These are phyloP conservation scores for Quercus lobata DNA, from an alignment of 331 rosid genomes.

Conservation along the genomic window DNA sequence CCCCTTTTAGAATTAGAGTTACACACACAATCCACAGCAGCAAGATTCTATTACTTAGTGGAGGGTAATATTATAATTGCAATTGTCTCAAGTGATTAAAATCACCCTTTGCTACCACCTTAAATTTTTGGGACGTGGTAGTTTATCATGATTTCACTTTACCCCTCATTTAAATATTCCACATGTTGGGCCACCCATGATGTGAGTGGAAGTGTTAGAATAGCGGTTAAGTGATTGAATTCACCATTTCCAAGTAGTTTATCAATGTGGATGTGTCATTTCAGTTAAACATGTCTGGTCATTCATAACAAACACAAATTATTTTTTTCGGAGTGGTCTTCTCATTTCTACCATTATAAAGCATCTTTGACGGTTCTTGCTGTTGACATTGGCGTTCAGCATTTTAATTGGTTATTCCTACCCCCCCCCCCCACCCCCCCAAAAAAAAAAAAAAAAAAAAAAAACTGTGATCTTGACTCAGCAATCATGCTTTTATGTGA, in stretches of 20 bases:
- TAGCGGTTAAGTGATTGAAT: too few relatives aligned
- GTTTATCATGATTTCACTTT: too few relatives aligned
- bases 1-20: neutral
- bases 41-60: neutral
- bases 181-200: too few relatives aligned
- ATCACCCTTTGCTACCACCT: too few relatives aligned
- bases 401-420: neutral
- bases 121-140: too few relatives aligned
- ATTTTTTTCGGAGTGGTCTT: neutral
- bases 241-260: too few relatives aligned
- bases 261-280: neutral
- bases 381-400: neutral
- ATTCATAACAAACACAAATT: neutral
- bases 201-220: too few relatives aligned
- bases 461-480: constrained; percentile 9
- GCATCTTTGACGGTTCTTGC: neutral
- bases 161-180: too few relatives aligned
- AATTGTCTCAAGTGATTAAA: neutral
- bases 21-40: neutral
- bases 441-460: too few relatives aligned
- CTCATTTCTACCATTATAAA: neutral
- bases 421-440: neutral
- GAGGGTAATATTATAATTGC: neutral
- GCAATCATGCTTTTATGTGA: constrained; percentile 1
- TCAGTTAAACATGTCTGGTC: neutral